A percentile compares a stretch with the other conserved stretches of the same genome.
Evolutionary conservation across 805 yeast genomes (phyloP).

Genomic region (Zygotorulaspora danielsina): DNA sequence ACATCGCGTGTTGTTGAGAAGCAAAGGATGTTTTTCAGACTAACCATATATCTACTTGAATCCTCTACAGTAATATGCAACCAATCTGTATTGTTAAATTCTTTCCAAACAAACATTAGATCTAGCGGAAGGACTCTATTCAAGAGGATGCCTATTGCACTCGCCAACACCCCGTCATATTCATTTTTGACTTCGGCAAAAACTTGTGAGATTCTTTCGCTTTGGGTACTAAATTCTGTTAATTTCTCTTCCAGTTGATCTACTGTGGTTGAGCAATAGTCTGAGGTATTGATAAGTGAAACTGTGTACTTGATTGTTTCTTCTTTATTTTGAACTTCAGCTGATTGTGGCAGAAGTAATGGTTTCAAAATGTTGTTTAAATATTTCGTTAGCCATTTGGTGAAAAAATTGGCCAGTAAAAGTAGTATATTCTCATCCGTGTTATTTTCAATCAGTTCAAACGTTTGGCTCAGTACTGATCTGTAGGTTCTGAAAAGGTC

Average conservation of each 20-base stretch:
- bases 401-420: slow-evolving; percentile 56
- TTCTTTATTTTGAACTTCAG: slow-evolving; percentile 40
- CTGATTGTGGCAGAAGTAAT: slow-evolving; percentile 42
- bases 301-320: slow-evolving; percentile 67
- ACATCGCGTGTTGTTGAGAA: slow-evolving; percentile 4
- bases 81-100: slow-evolving; percentile 78
- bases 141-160: slow-evolving; percentile 52
- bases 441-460: slow-evolving; percentile 44
- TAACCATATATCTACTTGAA: slow-evolving; percentile 64
- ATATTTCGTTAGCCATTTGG: slow-evolving; percentile 61
- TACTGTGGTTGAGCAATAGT: slow-evolving; percentile 76
- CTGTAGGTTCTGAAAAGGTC: slow-evolving; percentile 80
- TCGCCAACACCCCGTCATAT: slow-evolving; percentile 55
- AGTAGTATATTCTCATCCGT: slow-evolving; percentile 29
- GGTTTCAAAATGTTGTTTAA: slow-evolving; percentile 47
- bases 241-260: slow-evolving; percentile 69
- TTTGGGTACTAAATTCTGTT: slow-evolving; percentile 40
- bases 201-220: slow-evolving; percentile 40
- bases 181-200: slow-evolving; percentile 55
- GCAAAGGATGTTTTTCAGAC: slow-evolving; percentile 46
- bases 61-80: slow-evolving; percentile 59
- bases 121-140: slow-evolving; percentile 53
- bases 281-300: slow-evolving; percentile 79
- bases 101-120: slow-evolving; percentile 73
- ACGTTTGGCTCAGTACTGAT: slow-evolving; percentile 63